A percentile compares a stretch with the other conserved stretches of the same genome.
These are phyloP conservation scores for Leccinum barrowsii DNA, from an alignment of 768 basidiomycete genomes.

Conservation along the genomic window DNA sequence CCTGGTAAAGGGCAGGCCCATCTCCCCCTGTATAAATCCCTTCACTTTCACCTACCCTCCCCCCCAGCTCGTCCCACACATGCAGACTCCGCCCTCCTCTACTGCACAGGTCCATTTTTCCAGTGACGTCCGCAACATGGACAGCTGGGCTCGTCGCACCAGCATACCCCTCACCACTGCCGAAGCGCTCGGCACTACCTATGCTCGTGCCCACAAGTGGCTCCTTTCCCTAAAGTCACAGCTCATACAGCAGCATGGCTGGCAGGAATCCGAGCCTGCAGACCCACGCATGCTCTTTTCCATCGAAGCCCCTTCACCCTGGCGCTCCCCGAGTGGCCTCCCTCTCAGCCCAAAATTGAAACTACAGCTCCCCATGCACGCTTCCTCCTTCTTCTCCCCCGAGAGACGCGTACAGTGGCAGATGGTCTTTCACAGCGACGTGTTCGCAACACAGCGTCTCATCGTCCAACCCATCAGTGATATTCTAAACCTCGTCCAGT, in stretches of 20 bases:
- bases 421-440: slow-evolving; percentile 83
- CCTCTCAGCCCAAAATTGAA: slow-evolving; percentile 73
- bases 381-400: slow-evolving; percentile 82
- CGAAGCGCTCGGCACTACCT: slow-evolving; percentile 75
- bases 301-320: slow-evolving; percentile 74
- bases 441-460: slow-evolving; percentile 67
- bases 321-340: slow-evolving; percentile 71
- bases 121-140: slow-evolving; percentile 77
- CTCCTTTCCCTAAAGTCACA: slow-evolving; percentile 56
- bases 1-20: slow-evolving; percentile 33
- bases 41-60: neutral
- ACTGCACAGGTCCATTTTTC: slow-evolving; percentile 71
- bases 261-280: slow-evolving; percentile 55
- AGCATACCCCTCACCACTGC: slow-evolving; percentile 80
- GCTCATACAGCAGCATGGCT: slow-evolving; percentile 67
- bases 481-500: slow-evolving; percentile 65
- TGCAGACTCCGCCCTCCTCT: slow-evolving; percentile 34
- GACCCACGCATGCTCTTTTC: slow-evolving; percentile 76
- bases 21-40: slow-evolving; percentile 22
- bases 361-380: slow-evolving; percentile 72
- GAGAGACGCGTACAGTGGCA: slow-evolving; percentile 85
- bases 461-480: slow-evolving; percentile 67
- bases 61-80: slow-evolving; percentile 7
- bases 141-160: slow-evolving; percentile 77
- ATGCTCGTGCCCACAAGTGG: slow-evolving; percentile 79